Conservation (phyloP, 164 flowering plant genomes). For the Paratinospora sagittata region DNA sequence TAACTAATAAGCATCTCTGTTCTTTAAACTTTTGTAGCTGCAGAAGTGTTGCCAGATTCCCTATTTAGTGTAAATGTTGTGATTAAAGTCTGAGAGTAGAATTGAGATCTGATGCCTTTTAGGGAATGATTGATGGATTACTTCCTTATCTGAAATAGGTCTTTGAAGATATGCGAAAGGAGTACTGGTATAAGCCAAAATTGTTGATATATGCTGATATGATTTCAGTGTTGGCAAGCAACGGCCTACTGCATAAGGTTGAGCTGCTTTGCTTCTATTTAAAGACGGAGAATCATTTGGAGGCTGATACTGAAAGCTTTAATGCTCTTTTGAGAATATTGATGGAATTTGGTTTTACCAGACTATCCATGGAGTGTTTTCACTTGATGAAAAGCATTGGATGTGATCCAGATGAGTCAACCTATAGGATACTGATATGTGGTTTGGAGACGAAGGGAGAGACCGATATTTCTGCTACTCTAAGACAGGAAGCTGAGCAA, state of each 20-base stretch:
- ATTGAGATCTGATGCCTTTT: too few relatives aligned
- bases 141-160: constrained; percentile 32
- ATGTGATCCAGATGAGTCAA: constrained; percentile 55
- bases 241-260: constrained; percentile 44
- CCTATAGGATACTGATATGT: constrained; percentile 48
- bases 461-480: constrained; percentile 22
- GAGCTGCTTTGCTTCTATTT: constrained; percentile 29
- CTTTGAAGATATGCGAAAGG: constrained; percentile 56
- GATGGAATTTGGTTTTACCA: constrained; percentile 24
- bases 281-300: constrained; percentile 40
- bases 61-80: too few relatives aligned
- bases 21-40: too few relatives aligned
- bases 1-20: too few relatives aligned
- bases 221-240: constrained; percentile 43
- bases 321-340: constrained; percentile 43
- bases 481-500: constrained; percentile 47
- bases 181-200: constrained; percentile 74
- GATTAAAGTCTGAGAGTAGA: background rate
- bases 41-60: too few relatives aligned
- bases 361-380: constrained; percentile 50
- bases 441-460: constrained; percentile 56
- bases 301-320: constrained; percentile 45
- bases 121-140: background rate
- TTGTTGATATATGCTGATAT: constrained; percentile 48
- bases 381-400: constrained; percentile 45